phyloP scores from a whole-genome alignment of 345 rosid species.

The Toxicodendron radicans region DNA sequence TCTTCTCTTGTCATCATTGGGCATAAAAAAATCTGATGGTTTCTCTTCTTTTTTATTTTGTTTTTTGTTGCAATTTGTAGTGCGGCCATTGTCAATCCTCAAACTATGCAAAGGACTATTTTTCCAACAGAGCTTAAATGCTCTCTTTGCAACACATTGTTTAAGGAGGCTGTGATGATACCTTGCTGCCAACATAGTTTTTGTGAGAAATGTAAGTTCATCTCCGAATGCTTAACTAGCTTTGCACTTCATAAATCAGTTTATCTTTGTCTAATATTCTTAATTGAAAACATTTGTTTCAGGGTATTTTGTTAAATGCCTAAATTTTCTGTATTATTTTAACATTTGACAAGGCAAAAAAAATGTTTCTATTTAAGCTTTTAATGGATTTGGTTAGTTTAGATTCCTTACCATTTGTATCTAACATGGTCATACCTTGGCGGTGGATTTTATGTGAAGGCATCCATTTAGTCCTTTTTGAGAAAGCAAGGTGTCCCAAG shows the following conservation, averaged over 20 bases:
- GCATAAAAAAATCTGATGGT: not conserved
- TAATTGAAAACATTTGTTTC: not conserved
- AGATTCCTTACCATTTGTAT: conserved; percentile 4
- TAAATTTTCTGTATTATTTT: not conserved
- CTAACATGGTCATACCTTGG: conserved; percentile 2
- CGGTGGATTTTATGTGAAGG: conserved; percentile 30
- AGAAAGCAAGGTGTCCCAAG: conserved; percentile 49
- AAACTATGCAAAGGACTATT: conserved; percentile 25
- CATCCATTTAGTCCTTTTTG: conserved; percentile 35
- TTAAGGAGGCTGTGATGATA: conserved; percentile 58
- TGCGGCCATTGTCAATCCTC: conserved; percentile 16
- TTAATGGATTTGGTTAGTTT: not conserved
- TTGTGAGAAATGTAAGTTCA: conserved; percentile 48
- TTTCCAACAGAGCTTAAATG: conserved; percentile 48
- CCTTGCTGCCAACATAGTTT: conserved; percentile 64
- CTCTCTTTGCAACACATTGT: conserved; percentile 37
- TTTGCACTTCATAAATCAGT: not conserved
- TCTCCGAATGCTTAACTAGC: not conserved
- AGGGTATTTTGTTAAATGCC: not conserved
- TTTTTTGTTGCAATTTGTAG: conserved; percentile 22
- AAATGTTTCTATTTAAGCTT: not conserved
- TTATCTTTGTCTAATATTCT: not conserved
- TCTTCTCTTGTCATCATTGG: conserved; percentile 13
- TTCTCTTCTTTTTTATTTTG: not conserved
- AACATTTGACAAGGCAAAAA: not conserved